Conservation (phyloP, 2,329 filamentous ascomycete genomes). For the Shiraia bambusicola region DNA sequence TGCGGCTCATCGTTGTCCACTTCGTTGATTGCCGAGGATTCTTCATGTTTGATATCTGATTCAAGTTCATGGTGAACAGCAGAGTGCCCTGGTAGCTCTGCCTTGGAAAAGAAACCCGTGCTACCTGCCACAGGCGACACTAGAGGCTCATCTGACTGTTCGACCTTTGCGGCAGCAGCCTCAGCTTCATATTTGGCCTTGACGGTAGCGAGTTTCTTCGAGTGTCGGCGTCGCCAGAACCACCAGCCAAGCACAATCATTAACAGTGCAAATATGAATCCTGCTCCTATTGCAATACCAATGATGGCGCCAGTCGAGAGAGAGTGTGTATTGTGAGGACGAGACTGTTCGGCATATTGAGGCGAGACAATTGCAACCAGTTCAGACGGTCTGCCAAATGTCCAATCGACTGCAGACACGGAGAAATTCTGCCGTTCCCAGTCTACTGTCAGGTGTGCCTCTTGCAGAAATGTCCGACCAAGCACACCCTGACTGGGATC, state of each 20-base stretch:
- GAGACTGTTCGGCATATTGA: conserved; percentile 16
- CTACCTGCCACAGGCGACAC: conserved; percentile 25
- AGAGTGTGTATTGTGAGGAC: conserved; percentile 3
- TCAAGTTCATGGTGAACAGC: conserved; percentile 18
- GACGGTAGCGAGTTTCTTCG: conserved; percentile 20
- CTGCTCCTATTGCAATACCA: conserved; percentile 47
- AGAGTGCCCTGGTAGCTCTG: conserved; percentile 46
- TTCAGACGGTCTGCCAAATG: conserved; percentile 24
- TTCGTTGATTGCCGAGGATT: conserved; percentile 25
- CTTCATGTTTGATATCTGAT: conserved; percentile 19
- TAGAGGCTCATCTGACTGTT: conserved; percentile 25
- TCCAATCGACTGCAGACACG: conserved; percentile 45
- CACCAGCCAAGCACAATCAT: conserved; percentile 36
- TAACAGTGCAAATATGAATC: conserved; percentile 38
- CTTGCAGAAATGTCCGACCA: conserved; percentile 69
- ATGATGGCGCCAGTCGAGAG: conserved; percentile 43
- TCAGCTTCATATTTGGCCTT: conserved; percentile 30
- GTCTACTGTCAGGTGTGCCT: conserved; percentile 58
- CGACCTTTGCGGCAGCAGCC: conserved; percentile 18
- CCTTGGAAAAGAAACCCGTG: conserved; percentile 47
- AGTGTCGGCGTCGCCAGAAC: conserved; percentile 35
- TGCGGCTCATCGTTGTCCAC: conserved; percentile 41
- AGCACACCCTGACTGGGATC: conserved; percentile 61
- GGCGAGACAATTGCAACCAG: conserved; percentile 40
- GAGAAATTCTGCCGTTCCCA: conserved; percentile 53